Evolutionary conservation across 768 basidiomycete genomes (phyloP).

Genomic region (Tephrocybe rancida): DNA sequence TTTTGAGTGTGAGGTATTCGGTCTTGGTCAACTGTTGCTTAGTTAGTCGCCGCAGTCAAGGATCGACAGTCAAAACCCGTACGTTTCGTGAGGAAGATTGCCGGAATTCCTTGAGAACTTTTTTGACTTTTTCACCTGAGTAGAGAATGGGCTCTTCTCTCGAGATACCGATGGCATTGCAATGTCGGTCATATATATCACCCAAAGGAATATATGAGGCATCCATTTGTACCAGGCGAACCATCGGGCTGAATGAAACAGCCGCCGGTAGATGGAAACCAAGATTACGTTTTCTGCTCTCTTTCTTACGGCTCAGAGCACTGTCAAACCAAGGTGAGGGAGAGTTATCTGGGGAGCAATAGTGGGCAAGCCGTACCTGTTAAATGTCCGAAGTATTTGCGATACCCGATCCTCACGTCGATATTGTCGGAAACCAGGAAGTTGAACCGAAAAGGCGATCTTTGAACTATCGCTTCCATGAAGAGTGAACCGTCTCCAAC

Average conservation of each 20-base stretch:
- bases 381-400: slow-evolving; percentile 93
- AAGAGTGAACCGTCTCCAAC: slow-evolving; percentile 89
- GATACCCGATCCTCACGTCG: slow-evolving; percentile 92
- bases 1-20: slow-evolving; percentile 72
- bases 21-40: slow-evolving; percentile 53
- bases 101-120: slow-evolving; percentile 63
- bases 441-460: slow-evolving; percentile 89
- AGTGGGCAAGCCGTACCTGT: slow-evolving; percentile 56
- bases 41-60: not conserved
- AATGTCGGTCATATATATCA: slow-evolving; percentile 93
- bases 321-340: slow-evolving; percentile 39
- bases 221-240: slow-evolving; percentile 90
- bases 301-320: slow-evolving; percentile 84
- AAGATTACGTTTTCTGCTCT: slow-evolving; percentile 89
- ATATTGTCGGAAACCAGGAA: slow-evolving; percentile 81
- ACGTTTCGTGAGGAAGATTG: slow-evolving; percentile 50
- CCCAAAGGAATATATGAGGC: slow-evolving; percentile 88
- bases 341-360: not conserved
- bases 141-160: slow-evolving; percentile 89
- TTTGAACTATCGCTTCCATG: slow-evolving; percentile 89
- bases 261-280: slow-evolving; percentile 90
- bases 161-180: slow-evolving; percentile 69
- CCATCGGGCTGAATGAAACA: slow-evolving; percentile 78
- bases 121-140: slow-evolving; percentile 82
- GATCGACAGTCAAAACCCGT: not conserved